Evolutionary conservation across 2,329 filamentous ascomycete species (phyloP).

Genomic region (Microsporum ferrugineum): DNA sequence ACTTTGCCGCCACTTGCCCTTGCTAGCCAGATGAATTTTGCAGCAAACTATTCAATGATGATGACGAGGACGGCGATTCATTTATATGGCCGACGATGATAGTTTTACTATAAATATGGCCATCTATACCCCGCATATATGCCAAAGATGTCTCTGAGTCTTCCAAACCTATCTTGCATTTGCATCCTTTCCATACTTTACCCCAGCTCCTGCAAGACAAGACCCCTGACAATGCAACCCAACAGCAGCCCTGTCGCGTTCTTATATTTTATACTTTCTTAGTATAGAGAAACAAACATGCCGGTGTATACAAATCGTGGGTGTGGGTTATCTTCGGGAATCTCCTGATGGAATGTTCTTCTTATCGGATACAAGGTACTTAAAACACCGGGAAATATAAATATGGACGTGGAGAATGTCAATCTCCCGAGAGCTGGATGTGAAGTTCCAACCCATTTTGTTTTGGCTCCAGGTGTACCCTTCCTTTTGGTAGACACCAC

Average conservation of each 20-base stretch:
- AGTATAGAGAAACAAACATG: not conserved
- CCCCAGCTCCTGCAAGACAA: not conserved
- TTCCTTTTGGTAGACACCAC: not conserved
- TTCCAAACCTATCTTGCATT: not conserved
- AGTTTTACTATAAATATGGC: not conserved
- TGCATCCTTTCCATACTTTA: not conserved
- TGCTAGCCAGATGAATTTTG: not conserved
- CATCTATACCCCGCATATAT: not conserved
- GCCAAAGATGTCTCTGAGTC: not conserved
- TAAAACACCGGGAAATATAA: slow-evolving; percentile 1
- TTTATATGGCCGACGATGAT: not conserved
- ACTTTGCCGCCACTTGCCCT: slow-evolving; percentile 4
- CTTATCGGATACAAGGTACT: not conserved
- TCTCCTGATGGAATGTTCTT: not conserved
- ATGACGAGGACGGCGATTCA: not conserved
- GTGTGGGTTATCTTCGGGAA: slow-evolving; percentile 2
- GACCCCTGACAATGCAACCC: slow-evolving; percentile 1
- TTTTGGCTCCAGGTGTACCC: not conserved
- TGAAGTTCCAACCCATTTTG: not conserved
- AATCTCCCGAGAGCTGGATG: not conserved
- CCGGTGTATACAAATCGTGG: not conserved
- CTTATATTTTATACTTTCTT: slow-evolving; percentile 1
- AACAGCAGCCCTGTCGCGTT: not conserved
- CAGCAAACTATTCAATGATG: not conserved
- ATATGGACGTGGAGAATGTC: not conserved